Evolutionary conservation across 495 filamentous ascomycete species (phyloP), one percentile per base, ranked within the genome.

Genomic region (Cryomyces minteri): DNA sequence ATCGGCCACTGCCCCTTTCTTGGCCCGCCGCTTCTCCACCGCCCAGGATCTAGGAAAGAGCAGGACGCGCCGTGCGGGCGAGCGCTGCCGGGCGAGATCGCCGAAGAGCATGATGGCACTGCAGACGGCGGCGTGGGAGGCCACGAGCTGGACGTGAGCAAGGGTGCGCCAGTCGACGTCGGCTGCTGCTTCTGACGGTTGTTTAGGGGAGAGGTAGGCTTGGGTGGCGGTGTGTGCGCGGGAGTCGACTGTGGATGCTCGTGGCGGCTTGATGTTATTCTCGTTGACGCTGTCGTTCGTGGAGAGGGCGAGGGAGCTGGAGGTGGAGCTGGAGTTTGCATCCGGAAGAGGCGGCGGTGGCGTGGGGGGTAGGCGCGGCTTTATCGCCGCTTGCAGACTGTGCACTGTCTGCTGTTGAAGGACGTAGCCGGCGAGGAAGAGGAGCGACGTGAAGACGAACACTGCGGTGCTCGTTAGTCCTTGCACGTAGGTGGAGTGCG

Each of bases 381-480:
- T 69, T 28, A 84, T 59, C 25, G 71, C 74, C 51, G 66, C 58
- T 58, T 80, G 74, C 31, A 84, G 67, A 44, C 61, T 71, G 33
- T 63, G 69, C 14, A 84, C 72, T 6, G 79, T 80, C 56, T 74
- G 69, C 50, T 84, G 80, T 49, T 84, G 80, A 28, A 83, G 62
- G 9, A 79, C 64, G 56, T 81, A 84, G 44, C 80, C 80, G 0
- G 79, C 77, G 31, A 82, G 61, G 54, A 84, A 84, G 41, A 84
- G 65, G 32, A 77, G 58, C 39, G 71, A 51, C 5, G 79, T 79
- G 59, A 80, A 84, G 36, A 74, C 56, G 51, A 70, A 69, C 37
- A 65, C 58, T 62, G 34, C 14, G 14, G 10, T 8, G 10, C 8
- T 34, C 32, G 33, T 51, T 46, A 50, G 43, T 39, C 39, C 45